phyloP scores from a whole-genome alignment of 805 yeast species.

The Tetrapisispora fleetii region DNA sequence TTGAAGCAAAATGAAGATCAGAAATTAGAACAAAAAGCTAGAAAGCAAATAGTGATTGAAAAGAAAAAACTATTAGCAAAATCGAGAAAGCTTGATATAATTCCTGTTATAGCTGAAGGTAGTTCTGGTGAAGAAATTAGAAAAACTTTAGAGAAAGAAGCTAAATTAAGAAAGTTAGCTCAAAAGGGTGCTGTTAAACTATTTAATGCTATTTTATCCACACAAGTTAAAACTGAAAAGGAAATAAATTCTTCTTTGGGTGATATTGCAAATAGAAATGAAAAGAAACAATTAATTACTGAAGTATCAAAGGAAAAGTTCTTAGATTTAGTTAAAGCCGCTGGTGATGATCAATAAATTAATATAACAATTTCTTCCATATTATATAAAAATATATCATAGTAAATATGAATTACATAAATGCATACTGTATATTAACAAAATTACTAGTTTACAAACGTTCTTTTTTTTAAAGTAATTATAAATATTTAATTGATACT shows the following conservation, averaged over 20 bases:
- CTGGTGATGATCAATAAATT: conserved; percentile 38
- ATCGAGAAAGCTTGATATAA: conserved; percentile 54
- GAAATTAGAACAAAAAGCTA: conserved; percentile 77
- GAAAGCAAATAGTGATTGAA: conserved; percentile 56
- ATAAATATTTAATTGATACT: not conserved
- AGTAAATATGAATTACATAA: not conserved
- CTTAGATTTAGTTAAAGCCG: conserved; percentile 76
- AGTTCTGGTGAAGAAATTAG: conserved; percentile 34
- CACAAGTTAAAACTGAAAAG: conserved; percentile 54
- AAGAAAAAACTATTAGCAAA: conserved; percentile 57
- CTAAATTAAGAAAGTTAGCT: conserved; percentile 64
- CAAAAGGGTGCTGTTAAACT: conserved; percentile 80
- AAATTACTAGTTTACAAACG: not conserved
- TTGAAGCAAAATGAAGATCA: conserved; percentile 67
- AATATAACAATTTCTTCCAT: not conserved
- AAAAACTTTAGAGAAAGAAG: conserved; percentile 54
- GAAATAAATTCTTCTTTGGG: conserved; percentile 41
- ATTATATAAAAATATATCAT: not conserved
- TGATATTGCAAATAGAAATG: conserved; percentile 36
- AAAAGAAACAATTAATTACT: conserved; percentile 44
- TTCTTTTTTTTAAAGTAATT: not conserved
- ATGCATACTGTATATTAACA: not conserved
- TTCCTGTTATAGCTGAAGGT: conserved; percentile 52
- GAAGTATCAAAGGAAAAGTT: conserved; percentile 86
- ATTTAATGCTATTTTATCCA: conserved; percentile 72